Percentiles rank a stretch among this genome's conserved stretches.
These are phyloP conservation scores for Vitis cinerea DNA, from an alignment of 164 flowering plant species.

Conservation along the genomic window DNA sequence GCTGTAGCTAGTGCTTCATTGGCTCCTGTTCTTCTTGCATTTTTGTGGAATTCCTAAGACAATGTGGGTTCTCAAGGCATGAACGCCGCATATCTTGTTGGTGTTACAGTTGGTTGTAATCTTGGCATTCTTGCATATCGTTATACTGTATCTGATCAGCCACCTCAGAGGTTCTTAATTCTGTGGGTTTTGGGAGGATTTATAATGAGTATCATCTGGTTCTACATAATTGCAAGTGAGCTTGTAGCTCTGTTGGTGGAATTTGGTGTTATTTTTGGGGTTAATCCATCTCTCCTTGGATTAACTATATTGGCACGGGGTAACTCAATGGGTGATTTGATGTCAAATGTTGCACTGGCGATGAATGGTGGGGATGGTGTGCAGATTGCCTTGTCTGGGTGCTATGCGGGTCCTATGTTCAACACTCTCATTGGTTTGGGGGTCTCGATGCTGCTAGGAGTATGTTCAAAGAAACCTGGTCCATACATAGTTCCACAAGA, in stretches of 20 bases:
- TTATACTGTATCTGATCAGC: constrained; percentile 52
- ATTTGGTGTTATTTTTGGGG: constrained; percentile 63
- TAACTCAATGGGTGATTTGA: constrained; percentile 91
- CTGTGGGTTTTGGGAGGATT: constrained; percentile 93
- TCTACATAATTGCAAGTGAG: constrained; percentile 88
- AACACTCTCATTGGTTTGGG: constrained; percentile 86
- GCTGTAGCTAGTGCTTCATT: constrained; percentile 77
- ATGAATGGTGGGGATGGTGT: constrained; percentile 83
- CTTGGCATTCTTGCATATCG: constrained; percentile 62
- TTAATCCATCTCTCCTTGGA: constrained; percentile 85
- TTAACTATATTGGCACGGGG: constrained; percentile 98
- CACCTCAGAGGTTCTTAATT: constrained; percentile 61
- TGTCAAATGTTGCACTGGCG: constrained; percentile 81
- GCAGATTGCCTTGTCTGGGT: constrained; percentile 89
- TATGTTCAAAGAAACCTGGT: constrained; percentile 61
- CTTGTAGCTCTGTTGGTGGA: constrained; percentile 81
- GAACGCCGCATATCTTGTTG: constrained; percentile 35
- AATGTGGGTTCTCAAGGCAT: constrained; percentile 26
- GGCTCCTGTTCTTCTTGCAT: constrained; percentile 74
- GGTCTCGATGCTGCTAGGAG: constrained; percentile 69
- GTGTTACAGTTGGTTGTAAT: constrained; percentile 43
- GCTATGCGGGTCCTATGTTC: constrained; percentile 98
- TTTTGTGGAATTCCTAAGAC: constrained; percentile 64
- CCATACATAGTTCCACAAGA: constrained; percentile 63
- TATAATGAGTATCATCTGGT: constrained; percentile 90